These are phyloP conservation scores for Penicillium hordei DNA, from an alignment of 2,329 filamentous ascomycete genomes.

Conservation along the genomic window DNA sequence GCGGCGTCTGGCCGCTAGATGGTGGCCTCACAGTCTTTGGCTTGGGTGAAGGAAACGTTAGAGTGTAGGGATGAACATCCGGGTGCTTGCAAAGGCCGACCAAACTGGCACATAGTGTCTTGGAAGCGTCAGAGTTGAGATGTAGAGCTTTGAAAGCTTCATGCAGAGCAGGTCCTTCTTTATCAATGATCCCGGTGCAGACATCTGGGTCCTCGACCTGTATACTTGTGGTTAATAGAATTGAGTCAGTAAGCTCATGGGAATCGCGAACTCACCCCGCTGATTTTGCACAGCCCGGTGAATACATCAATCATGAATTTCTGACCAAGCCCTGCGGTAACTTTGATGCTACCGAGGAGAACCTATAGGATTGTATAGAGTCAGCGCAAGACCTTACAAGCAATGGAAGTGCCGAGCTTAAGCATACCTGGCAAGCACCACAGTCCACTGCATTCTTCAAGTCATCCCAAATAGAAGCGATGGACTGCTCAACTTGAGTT, in stretches of 20 bases:
- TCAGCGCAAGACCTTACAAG: not conserved
- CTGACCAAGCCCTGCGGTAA: constrained; percentile 47
- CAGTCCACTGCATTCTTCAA: constrained; percentile 36
- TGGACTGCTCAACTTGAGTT: constrained; percentile 11
- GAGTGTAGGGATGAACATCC: constrained; percentile 43
- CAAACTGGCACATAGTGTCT: constrained; percentile 54
- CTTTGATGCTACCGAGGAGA: constrained; percentile 46
- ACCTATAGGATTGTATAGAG: constrained; percentile 12
- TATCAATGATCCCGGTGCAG: constrained; percentile 53
- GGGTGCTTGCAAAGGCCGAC: constrained; percentile 57
- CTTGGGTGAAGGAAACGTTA: constrained; percentile 48
- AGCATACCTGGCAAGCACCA: constrained; percentile 33
- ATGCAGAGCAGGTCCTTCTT: constrained; percentile 56
- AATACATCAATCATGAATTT: constrained; percentile 42
- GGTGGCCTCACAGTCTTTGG: constrained; percentile 41
- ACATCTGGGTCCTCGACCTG: constrained; percentile 57
- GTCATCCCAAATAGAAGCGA: constrained; percentile 30
- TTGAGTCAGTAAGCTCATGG: not conserved
- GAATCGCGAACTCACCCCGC: constrained; percentile 29
- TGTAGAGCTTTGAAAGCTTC: constrained; percentile 50
- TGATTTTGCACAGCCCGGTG: constrained; percentile 38
- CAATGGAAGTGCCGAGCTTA: not conserved
- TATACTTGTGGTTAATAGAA: not conserved
- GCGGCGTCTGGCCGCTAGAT: constrained; percentile 48
- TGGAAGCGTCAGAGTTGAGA: constrained; percentile 52